Evolutionary conservation across 2,329 filamentous ascomycete genomes (phyloP), one percentile per base, ranked within the genome.

Genomic region (Fusarium palustre): DNA sequence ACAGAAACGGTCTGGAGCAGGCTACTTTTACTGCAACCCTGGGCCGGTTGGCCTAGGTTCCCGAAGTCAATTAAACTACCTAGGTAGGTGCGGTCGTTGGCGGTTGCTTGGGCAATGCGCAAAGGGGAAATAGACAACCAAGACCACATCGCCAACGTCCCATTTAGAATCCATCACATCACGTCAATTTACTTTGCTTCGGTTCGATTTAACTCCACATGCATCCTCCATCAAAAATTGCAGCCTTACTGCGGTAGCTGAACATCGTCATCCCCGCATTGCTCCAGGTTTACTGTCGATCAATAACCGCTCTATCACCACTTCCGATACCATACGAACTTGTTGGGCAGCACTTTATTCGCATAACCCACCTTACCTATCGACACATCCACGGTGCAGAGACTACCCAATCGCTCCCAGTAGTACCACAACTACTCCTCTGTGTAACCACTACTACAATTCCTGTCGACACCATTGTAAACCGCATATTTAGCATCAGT

Each of bases 71-170:
- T 58, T 50, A 22, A 45, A 55, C n/a, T n/a, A n/a, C n/a, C n/a
- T n/a, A n/a, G n/a, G 47, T 38, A 50, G 25, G 36, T 13, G 36
- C n/a, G 38, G 47, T 50, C 22, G 47, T 38, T 38, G 33, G 22
- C 54, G 64, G 70, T 74, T 74, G 72, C 72, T 74, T 74, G 64
- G 72, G 62, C 72, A 74, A 74, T 74, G 69, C 54, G 47, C 58
- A 69, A 55, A 48, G 38, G 33, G 64, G 25, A 24, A 42, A 34
- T 56, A 63, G 55, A 54, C 67, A 52, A 54, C 53, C 49, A 49
- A 39, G 50, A 62, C 63, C 66, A 34, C 53, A 70, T 68, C 66
- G 38, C 54, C 42, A 65, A 30, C 42, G 36, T 31, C 46, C 57
- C 57, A 34, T 48, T 49, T 33, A 55, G 28, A 55, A 30, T 36